Conservation (phyloP, 352 stramenopile species). For the Phytophthora cactorum region DNA sequence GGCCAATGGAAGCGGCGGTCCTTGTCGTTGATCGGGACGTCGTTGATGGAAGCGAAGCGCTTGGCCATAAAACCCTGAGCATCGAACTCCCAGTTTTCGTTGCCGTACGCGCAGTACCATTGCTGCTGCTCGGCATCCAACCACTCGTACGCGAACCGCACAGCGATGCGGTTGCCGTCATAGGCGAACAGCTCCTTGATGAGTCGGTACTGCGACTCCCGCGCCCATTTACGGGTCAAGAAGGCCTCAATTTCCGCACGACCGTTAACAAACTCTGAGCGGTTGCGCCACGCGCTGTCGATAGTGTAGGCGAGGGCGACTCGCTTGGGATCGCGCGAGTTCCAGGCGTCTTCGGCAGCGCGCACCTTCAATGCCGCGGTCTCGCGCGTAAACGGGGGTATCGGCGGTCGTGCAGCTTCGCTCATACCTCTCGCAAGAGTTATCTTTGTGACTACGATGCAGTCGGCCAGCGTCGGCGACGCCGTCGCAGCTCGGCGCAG, state of each 20-base stretch:
- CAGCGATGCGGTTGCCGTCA: constrained; percentile 83
- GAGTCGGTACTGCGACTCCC: constrained; percentile 83
- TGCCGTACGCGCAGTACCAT: constrained; percentile 88
- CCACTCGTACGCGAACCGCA: constrained; percentile 91
- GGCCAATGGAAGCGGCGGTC: constrained; percentile 78
- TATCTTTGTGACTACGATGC: neutral
- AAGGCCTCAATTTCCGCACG: constrained; percentile 81
- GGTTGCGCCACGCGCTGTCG: constrained; percentile 89
- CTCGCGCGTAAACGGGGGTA: constrained; percentile 86
- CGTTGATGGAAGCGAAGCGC: constrained; percentile 89
- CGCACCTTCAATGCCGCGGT: constrained; percentile 82
- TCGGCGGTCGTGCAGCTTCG: constrained; percentile 37
- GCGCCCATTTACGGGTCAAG: constrained; percentile 75
- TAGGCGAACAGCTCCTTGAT: constrained; percentile 92
- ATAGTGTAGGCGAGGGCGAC: constrained; percentile 86
- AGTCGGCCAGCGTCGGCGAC: neutral
- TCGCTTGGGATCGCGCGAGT: constrained; percentile 69
- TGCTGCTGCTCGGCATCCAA: constrained; percentile 49
- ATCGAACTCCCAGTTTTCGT: constrained; percentile 93
- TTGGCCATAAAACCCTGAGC: constrained; percentile 81
- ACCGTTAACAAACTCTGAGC: constrained; percentile 80
- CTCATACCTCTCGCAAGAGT: constrained; percentile 16
- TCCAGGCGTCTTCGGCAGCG: constrained; percentile 90
- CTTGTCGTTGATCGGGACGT: constrained; percentile 71
- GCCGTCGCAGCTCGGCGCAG: neutral